Evolutionary conservation across 2,329 filamentous ascomycete genomes (phyloP).

Genomic region (Onygenales sp.): DNA sequence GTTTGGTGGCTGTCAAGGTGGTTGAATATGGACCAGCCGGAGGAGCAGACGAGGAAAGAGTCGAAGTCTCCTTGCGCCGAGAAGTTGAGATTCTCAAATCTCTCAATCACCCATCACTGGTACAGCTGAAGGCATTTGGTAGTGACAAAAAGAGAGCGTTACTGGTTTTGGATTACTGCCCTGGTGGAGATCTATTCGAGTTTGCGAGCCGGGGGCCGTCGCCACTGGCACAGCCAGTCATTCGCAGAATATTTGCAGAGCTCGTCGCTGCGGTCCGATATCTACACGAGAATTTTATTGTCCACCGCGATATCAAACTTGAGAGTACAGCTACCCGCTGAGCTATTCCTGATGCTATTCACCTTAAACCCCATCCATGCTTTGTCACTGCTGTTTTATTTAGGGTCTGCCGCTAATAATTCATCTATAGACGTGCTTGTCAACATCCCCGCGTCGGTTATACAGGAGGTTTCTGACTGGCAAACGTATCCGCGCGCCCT

Average conservation of each 20-base stretch:
- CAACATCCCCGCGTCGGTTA: slow-evolving; percentile 62
- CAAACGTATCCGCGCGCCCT: slow-evolving; percentile 69
- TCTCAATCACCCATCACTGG: slow-evolving; percentile 79
- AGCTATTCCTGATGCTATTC: neutral
- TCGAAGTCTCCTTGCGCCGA: slow-evolving; percentile 87
- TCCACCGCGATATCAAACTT: slow-evolving; percentile 95
- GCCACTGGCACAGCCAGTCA: slow-evolving; percentile 39
- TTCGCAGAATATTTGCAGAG: slow-evolving; percentile 83
- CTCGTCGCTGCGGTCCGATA: slow-evolving; percentile 77
- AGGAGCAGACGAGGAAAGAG: slow-evolving; percentile 82
- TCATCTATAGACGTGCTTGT: slow-evolving; percentile 67
- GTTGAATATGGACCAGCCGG: slow-evolving; percentile 91
- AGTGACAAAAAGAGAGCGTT: slow-evolving; percentile 73
- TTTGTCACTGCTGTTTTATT: slow-evolving; percentile 1
- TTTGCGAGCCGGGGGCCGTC: slow-evolving; percentile 66
- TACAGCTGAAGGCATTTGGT: slow-evolving; percentile 85
- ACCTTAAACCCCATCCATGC: slow-evolving; percentile 1
- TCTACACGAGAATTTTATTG: slow-evolving; percentile 74
- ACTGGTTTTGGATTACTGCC: slow-evolving; percentile 81
- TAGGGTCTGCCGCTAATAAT: slow-evolving; percentile 10
- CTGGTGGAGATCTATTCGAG: slow-evolving; percentile 91
- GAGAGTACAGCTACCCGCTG: slow-evolving; percentile 55
- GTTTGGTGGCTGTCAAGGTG: slow-evolving; percentile 89
- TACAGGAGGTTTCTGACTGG: slow-evolving; percentile 61
- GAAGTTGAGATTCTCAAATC: slow-evolving; percentile 89